Percentiles rank a stretch among this genome's conserved stretches.
These are phyloP conservation scores for Ceratocystis alfenasii DNA, from an alignment of 2,329 filamentous ascomycete genomes.

Conservation along the genomic window DNA sequence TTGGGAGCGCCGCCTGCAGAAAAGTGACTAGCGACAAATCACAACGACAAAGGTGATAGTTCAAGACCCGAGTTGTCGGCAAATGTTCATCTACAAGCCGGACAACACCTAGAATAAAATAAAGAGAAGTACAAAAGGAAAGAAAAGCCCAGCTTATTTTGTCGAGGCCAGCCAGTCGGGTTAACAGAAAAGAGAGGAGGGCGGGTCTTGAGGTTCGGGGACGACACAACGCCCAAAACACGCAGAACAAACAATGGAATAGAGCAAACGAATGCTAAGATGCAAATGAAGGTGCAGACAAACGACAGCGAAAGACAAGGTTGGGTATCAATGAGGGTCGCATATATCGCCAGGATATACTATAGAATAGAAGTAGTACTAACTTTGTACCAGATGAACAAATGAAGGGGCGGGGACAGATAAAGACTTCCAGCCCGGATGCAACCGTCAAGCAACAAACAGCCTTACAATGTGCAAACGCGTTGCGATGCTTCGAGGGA, in stretches of 20 bases:
- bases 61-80: too few relatives aligned
- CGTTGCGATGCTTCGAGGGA: background rate
- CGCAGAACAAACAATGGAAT: background rate
- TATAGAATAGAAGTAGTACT: constrained; percentile 4
- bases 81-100: background rate
- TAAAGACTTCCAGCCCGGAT: background rate
- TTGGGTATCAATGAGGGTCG: constrained; percentile 5
- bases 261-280: background rate
- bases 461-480: background rate
- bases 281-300: background rate
- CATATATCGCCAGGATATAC: constrained; percentile 8
- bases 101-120: background rate
- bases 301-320: background rate
- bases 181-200: background rate
- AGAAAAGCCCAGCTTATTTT: background rate
- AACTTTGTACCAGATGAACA: background rate
- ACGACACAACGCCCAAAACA: background rate
- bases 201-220: background rate
- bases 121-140: background rate
- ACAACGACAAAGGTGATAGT: constrained; percentile 2
- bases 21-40: constrained; percentile 16
- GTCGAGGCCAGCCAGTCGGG: background rate
- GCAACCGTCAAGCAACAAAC: background rate
- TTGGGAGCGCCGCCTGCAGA: constrained; percentile 14
- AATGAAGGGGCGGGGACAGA: background rate